Percentiles rank a stretch among this genome's conserved stretches.
phyloP scores from a whole-genome alignment of 768 basidiomycete genomes.

The Mycena rosella region DNA sequence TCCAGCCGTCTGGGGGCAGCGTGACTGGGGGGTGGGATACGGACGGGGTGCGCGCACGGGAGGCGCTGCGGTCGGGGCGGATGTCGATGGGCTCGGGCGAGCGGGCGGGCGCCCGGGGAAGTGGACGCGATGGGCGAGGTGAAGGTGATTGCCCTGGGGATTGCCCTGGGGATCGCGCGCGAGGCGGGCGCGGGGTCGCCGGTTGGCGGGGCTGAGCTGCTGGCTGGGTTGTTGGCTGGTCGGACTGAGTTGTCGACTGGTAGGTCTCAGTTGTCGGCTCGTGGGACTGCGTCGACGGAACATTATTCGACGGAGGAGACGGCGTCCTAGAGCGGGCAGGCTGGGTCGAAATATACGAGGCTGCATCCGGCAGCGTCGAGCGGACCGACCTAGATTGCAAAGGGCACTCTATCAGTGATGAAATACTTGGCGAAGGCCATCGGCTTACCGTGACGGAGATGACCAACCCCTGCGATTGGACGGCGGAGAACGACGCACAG shows the following conservation, averaged over 20 bases:
- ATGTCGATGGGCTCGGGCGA: constrained; percentile 29
- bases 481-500: constrained; percentile 13
- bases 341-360: constrained; percentile 23
- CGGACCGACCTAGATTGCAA: constrained; percentile 14
- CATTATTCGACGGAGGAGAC: background rate
- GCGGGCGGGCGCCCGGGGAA: constrained; percentile 11
- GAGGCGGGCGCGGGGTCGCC: background rate
- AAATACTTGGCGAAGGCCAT: background rate
- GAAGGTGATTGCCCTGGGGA: background rate
- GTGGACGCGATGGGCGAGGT: constrained; percentile 22
- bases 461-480: constrained; percentile 19
- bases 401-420: background rate
- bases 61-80: background rate
- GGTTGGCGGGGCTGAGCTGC: background rate
- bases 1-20: constrained; percentile 62
- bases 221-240: too few relatives aligned
- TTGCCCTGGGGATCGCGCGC: background rate
- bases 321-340: constrained; percentile 13
- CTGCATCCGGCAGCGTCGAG: constrained; percentile 17
- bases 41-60: constrained; percentile 20
- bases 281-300: too few relatives aligned
- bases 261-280: too few relatives aligned
- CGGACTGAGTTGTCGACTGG: too few relatives aligned
- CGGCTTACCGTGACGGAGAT: constrained; percentile 20
- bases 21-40: constrained; percentile 43